phyloP scores from a whole-genome alignment of 2,329 filamentous ascomycete genomes.

The Berkeleyomyces rouxiae region DNA sequence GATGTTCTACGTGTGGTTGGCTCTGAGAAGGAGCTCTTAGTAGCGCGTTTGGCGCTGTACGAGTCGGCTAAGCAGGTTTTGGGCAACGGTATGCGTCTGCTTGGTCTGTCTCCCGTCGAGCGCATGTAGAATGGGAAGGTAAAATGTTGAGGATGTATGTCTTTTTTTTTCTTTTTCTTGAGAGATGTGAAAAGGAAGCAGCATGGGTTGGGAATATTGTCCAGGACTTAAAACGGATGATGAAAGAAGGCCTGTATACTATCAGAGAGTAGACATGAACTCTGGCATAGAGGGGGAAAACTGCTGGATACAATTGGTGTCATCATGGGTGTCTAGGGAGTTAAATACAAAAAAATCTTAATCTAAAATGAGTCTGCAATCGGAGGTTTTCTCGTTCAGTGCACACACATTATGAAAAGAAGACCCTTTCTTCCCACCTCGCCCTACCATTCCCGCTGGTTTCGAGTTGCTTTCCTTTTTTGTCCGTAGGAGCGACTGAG shows the following conservation, averaged over 20 bases:
- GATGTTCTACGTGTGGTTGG: constrained; percentile 71
- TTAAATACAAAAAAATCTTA: too few relatives aligned
- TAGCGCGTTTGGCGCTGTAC: constrained; percentile 62
- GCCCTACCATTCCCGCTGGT: too few relatives aligned
- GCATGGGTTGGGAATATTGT: neutral
- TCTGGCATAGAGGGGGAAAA: neutral
- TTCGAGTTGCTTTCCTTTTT: too few relatives aligned
- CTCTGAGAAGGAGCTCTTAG: constrained; percentile 54
- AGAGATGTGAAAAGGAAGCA: neutral
- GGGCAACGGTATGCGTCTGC: constrained; percentile 65
- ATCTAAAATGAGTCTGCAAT: too few relatives aligned
- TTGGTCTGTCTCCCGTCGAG: constrained; percentile 65
- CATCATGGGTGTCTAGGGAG: too few relatives aligned
- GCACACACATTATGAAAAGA: too few relatives aligned
- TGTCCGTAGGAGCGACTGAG: too few relatives aligned
- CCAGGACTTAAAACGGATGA: constrained; percentile 1
- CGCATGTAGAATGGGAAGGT: constrained; percentile 6
- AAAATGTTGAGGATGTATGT: neutral
- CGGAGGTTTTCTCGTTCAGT: too few relatives aligned
- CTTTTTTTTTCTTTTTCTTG: neutral
- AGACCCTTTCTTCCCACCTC: too few relatives aligned
- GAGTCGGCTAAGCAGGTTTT: constrained; percentile 58
- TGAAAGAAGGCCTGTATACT: neutral
- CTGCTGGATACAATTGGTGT: too few relatives aligned
- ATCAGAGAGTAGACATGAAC: neutral